A percentile compares a stretch with the other conserved stretches of the same genome.
Evolutionary conservation across 495 filamentous ascomycete genomes (phyloP).

Genomic region (Daldinia decipiens): DNA sequence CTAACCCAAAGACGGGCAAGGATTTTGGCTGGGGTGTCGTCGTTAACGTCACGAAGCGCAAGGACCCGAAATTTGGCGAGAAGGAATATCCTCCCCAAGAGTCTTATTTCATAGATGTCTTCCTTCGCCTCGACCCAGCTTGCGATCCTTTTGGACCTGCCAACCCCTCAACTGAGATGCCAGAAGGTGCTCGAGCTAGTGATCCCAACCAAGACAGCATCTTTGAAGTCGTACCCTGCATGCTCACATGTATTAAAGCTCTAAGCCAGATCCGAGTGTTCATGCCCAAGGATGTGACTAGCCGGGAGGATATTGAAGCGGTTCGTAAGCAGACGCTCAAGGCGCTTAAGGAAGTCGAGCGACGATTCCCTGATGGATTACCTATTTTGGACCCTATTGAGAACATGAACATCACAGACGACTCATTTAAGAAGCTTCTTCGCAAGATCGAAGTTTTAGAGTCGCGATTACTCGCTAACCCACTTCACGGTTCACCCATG

Average conservation of each 20-base stretch:
- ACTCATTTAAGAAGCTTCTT: slow-evolving; percentile 89
- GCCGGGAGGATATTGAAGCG: slow-evolving; percentile 67
- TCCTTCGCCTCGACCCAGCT: slow-evolving; percentile 68
- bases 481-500: slow-evolving; percentile 87
- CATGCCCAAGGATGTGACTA: slow-evolving; percentile 76
- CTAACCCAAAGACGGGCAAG: slow-evolving; percentile 68
- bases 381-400: slow-evolving; percentile 91
- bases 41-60: slow-evolving; percentile 73
- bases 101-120: slow-evolving; percentile 80
- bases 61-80: slow-evolving; percentile 64
- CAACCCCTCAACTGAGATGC: slow-evolving; percentile 49
- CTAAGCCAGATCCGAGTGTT: slow-evolving; percentile 82
- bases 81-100: slow-evolving; percentile 76
- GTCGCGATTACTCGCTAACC: slow-evolving; percentile 86
- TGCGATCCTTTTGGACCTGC: slow-evolving; percentile 46
- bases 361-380: slow-evolving; percentile 92
- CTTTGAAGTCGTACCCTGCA: slow-evolving; percentile 86
- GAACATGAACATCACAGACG: slow-evolving; percentile 92
- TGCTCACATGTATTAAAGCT: slow-evolving; percentile 82
- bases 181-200: slow-evolving; percentile 59
- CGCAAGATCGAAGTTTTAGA: slow-evolving; percentile 97
- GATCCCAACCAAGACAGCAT: slow-evolving; percentile 44
- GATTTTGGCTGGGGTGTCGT: slow-evolving; percentile 96
- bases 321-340: slow-evolving; percentile 66
- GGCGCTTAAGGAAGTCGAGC: slow-evolving; percentile 75